Conservation (phyloP, 768 basidiomycete species). For the Boletus fagicola region DNA sequence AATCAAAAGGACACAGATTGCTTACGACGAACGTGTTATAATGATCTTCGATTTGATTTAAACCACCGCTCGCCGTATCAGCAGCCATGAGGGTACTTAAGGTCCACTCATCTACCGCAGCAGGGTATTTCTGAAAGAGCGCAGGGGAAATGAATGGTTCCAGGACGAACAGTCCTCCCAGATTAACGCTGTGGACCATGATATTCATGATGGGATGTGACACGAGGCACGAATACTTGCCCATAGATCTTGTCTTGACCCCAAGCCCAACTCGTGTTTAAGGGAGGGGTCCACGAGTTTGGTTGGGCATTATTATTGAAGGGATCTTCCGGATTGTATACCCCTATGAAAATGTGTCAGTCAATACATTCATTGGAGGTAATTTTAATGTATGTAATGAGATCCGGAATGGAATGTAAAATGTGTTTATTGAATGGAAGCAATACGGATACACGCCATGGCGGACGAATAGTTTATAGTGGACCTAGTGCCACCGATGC, state of each 20-base stretch:
- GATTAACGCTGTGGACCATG: slow-evolving; percentile 49
- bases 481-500: background rate
- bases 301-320: slow-evolving; percentile 72
- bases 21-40: slow-evolving; percentile 81
- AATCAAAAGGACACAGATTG: slow-evolving; percentile 9
- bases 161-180: slow-evolving; percentile 72
- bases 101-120: slow-evolving; percentile 63
- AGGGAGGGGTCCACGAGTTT: slow-evolving; percentile 77
- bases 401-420: background rate
- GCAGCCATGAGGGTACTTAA: slow-evolving; percentile 63
- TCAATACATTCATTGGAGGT: background rate
- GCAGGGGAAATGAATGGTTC: slow-evolving; percentile 77
- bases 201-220: slow-evolving; percentile 8
- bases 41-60: slow-evolving; percentile 69
- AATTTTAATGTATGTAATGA: background rate
- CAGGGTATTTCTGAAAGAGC: slow-evolving; percentile 58
- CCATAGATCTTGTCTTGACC: slow-evolving; percentile 60
- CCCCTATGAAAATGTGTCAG: slow-evolving; percentile 43
- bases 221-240: slow-evolving; percentile 35
- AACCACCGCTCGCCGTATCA: slow-evolving; percentile 59
- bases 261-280: slow-evolving; percentile 75
- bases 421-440: background rate
- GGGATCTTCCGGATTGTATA: slow-evolving; percentile 65
- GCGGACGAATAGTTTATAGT: background rate
- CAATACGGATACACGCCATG: background rate